phyloP scores from a whole-genome alignment of 2,329 filamentous ascomycete genomes.

The Periglandula ipomoeae region DNA sequence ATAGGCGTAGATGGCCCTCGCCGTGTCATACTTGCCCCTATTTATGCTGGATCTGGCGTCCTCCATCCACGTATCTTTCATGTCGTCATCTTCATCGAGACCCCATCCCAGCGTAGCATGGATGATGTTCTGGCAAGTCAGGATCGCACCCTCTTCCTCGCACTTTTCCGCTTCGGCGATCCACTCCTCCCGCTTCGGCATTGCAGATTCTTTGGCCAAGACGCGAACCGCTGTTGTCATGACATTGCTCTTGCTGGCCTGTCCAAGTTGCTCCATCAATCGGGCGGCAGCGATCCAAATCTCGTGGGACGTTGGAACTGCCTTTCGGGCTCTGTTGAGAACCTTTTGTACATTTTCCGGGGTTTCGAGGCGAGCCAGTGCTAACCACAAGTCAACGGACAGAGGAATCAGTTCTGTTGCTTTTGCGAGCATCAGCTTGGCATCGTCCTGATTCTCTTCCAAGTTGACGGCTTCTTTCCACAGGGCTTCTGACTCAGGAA shows the following conservation, averaged over 20 bases:
- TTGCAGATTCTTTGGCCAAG: conserved; percentile 82
- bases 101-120: conserved; percentile 88
- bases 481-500: conserved; percentile 89
- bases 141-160: conserved; percentile 78
- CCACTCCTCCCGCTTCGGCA: conserved; percentile 97
- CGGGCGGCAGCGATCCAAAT: conserved; percentile 95
- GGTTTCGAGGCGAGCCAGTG: conserved; percentile 78
- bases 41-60: conserved; percentile 78
- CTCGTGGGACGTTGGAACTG: conserved; percentile 84
- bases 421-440: conserved; percentile 80
- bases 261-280: conserved; percentile 79
- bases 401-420: conserved; percentile 91
- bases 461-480: conserved; percentile 98
- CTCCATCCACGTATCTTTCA: conserved; percentile 92
- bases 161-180: conserved; percentile 90
- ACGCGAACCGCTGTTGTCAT: conserved; percentile 92
- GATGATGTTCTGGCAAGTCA: conserved; percentile 85
- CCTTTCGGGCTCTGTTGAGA: conserved; percentile 89
- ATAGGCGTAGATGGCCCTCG: conserved; percentile 87
- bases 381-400: conserved; percentile 91
- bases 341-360: conserved; percentile 91
- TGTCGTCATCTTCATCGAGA: conserved; percentile 90
- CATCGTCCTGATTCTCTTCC: conserved; percentile 83
- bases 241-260: conserved; percentile 71
- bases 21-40: conserved; percentile 78